Evolutionary conservation across 345 rosid species (phyloP), one percentile per base, ranked within the genome.

Genomic region (Melastoma malabathricum): DNA sequence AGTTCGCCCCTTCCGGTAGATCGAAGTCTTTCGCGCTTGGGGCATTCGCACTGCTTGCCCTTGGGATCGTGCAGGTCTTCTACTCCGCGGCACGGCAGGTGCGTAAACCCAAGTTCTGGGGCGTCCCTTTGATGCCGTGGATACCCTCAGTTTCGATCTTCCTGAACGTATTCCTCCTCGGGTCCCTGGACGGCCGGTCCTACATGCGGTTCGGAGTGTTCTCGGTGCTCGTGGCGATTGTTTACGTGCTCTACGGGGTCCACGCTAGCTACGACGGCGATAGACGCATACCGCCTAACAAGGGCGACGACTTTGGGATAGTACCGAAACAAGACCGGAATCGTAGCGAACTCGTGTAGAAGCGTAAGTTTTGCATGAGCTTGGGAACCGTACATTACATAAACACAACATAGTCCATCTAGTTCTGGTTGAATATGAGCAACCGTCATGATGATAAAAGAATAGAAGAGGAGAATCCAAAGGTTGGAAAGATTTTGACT

Each of bases 81-180:
- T 72, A 62, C 0, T 72, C 47, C 51, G 53, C 50, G 47, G 86
- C 83, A 48, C 89, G 82, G 7, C 94, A 84, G 44, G 88, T 69
- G 3, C 62, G 75, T 43, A 78, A 69, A 45, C 98, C 98, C 0
- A 89, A 86, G 64, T 71, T 90, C 38, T 90, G 98, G 98, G 86
- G 89, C 2, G 83, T 86, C 44, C 94, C 98, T 0, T 64, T 82
- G 49, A 90, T 90, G 98, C 98, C 98, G 1, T 82, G 86, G 94
- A 72, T 82, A 25, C 98, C 98, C 0, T 78, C 86, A 23, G 58
- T 68, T 12, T 90, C 98, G 10, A 82, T 90, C 64, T 90, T 80
- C 64, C 59, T 86, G 70, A 82, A 86, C 70, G 75, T 90, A 15
- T 90, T 90, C 61, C 62, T 90, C 56, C 56, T 90, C 22, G 98